A percentile compares a stretch with the other conserved stretches of the same genome.
Conservation (phyloP, 2,329 filamentous ascomycete species). For the Mollisiaceae sp. region DNA sequence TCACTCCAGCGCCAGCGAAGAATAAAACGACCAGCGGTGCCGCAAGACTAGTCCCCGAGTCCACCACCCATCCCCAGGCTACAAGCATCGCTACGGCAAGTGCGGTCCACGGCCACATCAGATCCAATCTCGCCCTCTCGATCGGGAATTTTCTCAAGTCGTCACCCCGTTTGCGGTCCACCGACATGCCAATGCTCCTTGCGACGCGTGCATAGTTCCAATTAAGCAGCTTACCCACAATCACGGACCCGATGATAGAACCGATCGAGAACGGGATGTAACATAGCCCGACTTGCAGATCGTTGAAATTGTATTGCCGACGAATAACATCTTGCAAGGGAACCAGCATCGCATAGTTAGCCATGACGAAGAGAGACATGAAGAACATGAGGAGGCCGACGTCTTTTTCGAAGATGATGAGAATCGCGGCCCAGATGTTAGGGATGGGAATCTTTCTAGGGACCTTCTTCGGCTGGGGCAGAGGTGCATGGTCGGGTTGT, state of each 20-base stretch:
- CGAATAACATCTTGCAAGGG: not conserved
- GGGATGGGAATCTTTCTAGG: too few relatives aligned
- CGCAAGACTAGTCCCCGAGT: too few relatives aligned
- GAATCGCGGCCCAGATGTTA: too few relatives aligned
- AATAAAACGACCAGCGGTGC: too few relatives aligned
- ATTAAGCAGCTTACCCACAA: not conserved
- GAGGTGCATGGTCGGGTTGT: too few relatives aligned
- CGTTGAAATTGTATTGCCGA: constrained; percentile 2
- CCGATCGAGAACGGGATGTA: not conserved
- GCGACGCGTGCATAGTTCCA: not conserved
- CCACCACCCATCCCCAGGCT: too few relatives aligned
- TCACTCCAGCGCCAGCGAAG: too few relatives aligned
- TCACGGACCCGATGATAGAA: not conserved
- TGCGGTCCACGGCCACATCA: not conserved
- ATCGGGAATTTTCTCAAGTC: not conserved
- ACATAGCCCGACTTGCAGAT: not conserved
- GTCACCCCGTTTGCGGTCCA: not conserved
- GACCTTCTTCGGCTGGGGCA: too few relatives aligned
- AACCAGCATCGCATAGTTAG: too few relatives aligned
- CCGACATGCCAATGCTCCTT: not conserved
- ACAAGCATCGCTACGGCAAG: too few relatives aligned
- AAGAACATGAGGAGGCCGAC: not conserved
- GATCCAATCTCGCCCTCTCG: not conserved
- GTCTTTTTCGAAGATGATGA: too few relatives aligned
- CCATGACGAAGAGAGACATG: too few relatives aligned